phyloP scores from a whole-genome alignment of 1,139 yeast genomes.

The Suhomyces terraborum region DNA sequence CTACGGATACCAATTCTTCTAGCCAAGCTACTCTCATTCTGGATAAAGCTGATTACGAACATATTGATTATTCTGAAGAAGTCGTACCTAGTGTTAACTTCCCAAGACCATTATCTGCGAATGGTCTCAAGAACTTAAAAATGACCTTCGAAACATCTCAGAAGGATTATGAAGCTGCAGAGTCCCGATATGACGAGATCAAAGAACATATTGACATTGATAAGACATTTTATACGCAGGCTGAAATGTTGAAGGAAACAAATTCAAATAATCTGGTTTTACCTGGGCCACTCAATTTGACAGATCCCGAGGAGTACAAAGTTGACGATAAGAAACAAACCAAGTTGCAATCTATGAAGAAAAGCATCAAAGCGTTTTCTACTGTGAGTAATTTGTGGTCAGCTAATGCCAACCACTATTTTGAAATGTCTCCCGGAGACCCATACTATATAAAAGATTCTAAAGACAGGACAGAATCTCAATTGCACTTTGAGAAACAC shows the following conservation, averaged over 20 bases:
- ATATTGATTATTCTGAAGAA: conserved; percentile 2
- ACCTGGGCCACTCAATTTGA: conserved; percentile 31
- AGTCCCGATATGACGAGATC: conserved; percentile 25
- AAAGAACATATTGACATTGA: conserved; percentile 6
- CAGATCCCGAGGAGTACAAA: conserved; percentile 32
- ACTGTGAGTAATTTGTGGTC: conserved; percentile 60
- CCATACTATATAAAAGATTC: conserved; percentile 46
- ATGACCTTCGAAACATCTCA: conserved; percentile 39
- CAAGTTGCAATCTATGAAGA: conserved; percentile 28
- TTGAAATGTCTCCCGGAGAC: conserved; percentile 40
- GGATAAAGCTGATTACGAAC: conserved; percentile 8
- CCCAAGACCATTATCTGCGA: conserved; percentile 35
- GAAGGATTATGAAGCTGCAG: conserved; percentile 28
- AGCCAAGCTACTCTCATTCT: neutral
- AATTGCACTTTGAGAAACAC: conserved; percentile 57
- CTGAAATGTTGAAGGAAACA: conserved; percentile 2
- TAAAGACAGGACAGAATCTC: conserved; percentile 48
- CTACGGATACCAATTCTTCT: conserved; percentile 2
- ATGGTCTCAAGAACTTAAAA: conserved; percentile 34
- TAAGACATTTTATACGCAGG: conserved; percentile 6
- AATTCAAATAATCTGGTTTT: conserved; percentile 11
- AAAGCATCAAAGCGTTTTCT: conserved; percentile 33
- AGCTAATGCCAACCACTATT: conserved; percentile 64
- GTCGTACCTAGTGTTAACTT: conserved; percentile 23
- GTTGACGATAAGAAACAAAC: conserved; percentile 13